Evolutionary conservation across 371 early-diverging fungal genomes (phyloP).

Genomic region (Mucor plumbeus): DNA sequence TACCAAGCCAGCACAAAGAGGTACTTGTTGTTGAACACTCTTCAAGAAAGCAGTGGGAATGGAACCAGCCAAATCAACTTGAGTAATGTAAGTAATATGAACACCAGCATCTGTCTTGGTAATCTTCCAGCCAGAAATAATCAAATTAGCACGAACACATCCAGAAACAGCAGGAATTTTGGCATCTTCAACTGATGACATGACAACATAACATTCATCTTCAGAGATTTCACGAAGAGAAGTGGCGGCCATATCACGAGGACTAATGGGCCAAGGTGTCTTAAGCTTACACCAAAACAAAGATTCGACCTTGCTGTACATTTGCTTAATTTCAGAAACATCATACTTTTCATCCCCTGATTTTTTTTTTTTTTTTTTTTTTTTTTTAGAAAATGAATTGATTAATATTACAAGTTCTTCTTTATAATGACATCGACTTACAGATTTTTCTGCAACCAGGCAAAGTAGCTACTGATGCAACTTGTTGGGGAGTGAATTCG

Average conservation of each 20-base stretch:
- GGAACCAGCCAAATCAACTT: conserved; percentile 50
- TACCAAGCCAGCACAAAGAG: conserved; percentile 48
- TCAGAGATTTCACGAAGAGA: conserved; percentile 27
- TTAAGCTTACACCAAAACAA: conserved; percentile 52
- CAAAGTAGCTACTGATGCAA: conserved; percentile 28
- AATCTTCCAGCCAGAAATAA: conserved; percentile 53
- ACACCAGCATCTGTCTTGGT: conserved; percentile 38
- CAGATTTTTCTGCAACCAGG: conserved; percentile 38
- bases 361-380: too few relatives aligned
- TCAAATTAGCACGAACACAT: conserved; percentile 45
- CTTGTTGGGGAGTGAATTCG: conserved; percentile 26
- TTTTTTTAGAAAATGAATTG: not conserved
- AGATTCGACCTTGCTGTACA: conserved; percentile 32
- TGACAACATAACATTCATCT: conserved; percentile 29
- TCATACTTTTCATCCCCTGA: conserved; percentile 55
- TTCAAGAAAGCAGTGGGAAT: conserved; percentile 49
- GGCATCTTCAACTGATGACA: conserved; percentile 46
- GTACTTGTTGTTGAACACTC: conserved; percentile 42
- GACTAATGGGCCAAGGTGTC: conserved; percentile 53
- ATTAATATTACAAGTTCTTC: not conserved
- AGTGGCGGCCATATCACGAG: conserved; percentile 33
- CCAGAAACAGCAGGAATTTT: conserved; percentile 32
- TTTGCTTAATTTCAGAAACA: conserved; percentile 41
- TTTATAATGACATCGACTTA: conserved; percentile 17
- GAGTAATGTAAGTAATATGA: conserved; percentile 48